phyloP scores from a whole-genome alignment of 306 rosid species.

The Vigna angularis region DNA sequence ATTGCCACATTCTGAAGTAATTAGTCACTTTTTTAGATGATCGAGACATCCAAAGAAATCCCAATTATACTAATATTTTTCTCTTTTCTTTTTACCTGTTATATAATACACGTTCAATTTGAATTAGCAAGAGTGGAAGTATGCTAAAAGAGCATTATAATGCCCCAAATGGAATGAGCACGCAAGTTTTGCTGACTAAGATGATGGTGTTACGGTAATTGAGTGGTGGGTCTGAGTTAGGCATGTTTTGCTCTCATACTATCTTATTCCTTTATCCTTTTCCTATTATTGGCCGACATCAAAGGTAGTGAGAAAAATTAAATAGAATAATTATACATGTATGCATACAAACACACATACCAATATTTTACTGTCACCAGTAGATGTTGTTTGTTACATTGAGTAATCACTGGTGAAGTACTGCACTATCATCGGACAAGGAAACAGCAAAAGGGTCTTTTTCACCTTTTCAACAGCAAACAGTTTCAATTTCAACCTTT shows the following conservation, averaged over 20 bases:
- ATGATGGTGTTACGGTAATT: constrained; percentile 40
- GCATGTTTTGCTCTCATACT: constrained; percentile 32
- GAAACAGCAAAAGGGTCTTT: constrained; percentile 11
- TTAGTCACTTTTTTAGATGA: constrained; percentile 44
- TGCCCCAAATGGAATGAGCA: constrained; percentile 41
- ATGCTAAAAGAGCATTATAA: constrained; percentile 46
- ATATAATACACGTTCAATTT: constrained; percentile 16
- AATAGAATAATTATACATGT: neutral
- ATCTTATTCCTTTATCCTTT: constrained; percentile 29
- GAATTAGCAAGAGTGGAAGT: constrained; percentile 40
- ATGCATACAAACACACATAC: neutral
- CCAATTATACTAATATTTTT: constrained; percentile 32
- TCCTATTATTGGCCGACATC: constrained; percentile 41
- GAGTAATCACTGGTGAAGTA: constrained; percentile 29
- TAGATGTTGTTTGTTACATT: constrained; percentile 19
- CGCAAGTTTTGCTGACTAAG: constrained; percentile 47
- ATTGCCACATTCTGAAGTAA: constrained; percentile 50
- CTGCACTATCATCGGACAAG: constrained; percentile 36
- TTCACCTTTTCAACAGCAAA: constrained; percentile 1
- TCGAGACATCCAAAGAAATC: constrained; percentile 42
- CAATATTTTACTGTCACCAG: constrained; percentile 32
- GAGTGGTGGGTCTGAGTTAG: constrained; percentile 54
- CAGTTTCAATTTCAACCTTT: constrained; percentile 1
- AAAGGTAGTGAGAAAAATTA: constrained; percentile 16
- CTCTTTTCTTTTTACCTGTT: constrained; percentile 18